Base-by-base conservation (phyloP, 768 basidiomycete species). In the Clitopilus passeckerianus region DNA sequence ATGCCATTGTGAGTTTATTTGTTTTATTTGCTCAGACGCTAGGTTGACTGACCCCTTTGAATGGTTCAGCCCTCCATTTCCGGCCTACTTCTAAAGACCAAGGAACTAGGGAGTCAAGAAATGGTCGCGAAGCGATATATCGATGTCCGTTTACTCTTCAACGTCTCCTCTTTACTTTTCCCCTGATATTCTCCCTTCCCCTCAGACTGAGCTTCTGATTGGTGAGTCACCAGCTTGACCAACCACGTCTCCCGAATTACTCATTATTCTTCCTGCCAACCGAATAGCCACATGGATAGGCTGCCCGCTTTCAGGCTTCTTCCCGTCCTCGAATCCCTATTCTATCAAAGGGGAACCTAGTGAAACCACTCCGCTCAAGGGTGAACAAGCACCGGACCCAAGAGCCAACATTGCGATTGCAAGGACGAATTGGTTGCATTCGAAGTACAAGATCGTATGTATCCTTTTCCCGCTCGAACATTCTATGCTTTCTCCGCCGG, bases 121-220 rank as follows among this genome's bases (percentile, higher is more conserved):
- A 72, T 66, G 6, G 68, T 80, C 7, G 71, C 79, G 0, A 77
- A 68, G 59, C 72, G 82, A 6, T 81, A 80, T 64, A 72, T 77
- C 0, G 82, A 84, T 64, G 82, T 84, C 58, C n/a, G 80, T 73
- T 9, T 27, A 24, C 20, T 43, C 50, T 12, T 52, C 58, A 50
- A 18, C 8, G 16, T 56, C 30, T 52, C 53, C 43, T n/a, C 9
- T n/a, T 7, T 35, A 12, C 20, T 33, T 50, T 61, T 35, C 61
- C 54, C 18, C 53, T 46, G 16, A 41, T 15, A 9, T n/a, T 41
- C 55, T 8, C 33, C 3, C 59, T n/a, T 56, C 34, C 37, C 0
- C 8, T 33, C 33, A 80, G 80, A 81, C 80, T 1, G 76, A 76
- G 43, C 71, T 80, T 18, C 66, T 81, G 12, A 77, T 82, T 27